These are phyloP conservation scores for Elsinoe batatas DNA, from an alignment of 2,329 filamentous ascomycete genomes.

Conservation along the genomic window DNA sequence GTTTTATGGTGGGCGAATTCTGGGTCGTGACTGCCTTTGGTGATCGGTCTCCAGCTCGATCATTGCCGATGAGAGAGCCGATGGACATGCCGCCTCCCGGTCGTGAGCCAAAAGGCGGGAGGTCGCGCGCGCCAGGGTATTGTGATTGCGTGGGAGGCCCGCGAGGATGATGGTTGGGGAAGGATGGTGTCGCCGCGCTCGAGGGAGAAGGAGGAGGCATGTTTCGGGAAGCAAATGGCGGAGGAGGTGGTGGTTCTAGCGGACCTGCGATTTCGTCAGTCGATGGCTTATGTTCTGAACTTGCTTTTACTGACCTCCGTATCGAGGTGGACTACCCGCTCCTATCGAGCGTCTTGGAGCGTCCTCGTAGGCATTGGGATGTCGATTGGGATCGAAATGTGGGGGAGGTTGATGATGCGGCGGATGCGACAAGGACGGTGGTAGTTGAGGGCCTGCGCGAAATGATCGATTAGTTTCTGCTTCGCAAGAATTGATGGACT, in stretches of 20 bases:
- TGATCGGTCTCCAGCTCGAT: slow-evolving; percentile 21
- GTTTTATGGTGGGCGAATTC: slow-evolving; percentile 27
- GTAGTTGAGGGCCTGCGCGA: slow-evolving; percentile 1
- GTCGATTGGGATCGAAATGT: slow-evolving; percentile 18
- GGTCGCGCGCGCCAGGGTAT: slow-evolving; percentile 44
- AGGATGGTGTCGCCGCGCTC: slow-evolving; percentile 31
- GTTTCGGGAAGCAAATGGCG: slow-evolving; percentile 34
- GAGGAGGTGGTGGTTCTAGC: slow-evolving; percentile 25
- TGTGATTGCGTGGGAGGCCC: slow-evolving; percentile 36
- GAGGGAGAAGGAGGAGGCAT: slow-evolving; percentile 44
- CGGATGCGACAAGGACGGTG: slow-evolving; percentile 12
- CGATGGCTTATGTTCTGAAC: slow-evolving; percentile 11
- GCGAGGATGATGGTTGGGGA: slow-evolving; percentile 30
- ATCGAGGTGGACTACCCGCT: slow-evolving; percentile 27
- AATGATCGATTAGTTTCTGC: not conserved
- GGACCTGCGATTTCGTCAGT: slow-evolving; percentile 19
- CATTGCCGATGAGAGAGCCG: slow-evolving; percentile 56
- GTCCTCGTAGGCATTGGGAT: slow-evolving; percentile 32
- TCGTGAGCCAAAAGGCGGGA: slow-evolving; percentile 43
- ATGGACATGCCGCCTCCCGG: slow-evolving; percentile 62
- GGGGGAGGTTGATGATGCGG: slow-evolving; percentile 17
- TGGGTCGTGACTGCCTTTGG: slow-evolving; percentile 23
- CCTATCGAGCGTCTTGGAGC: slow-evolving; percentile 36
- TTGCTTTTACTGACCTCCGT: slow-evolving; percentile 23
- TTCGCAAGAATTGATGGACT: not conserved